A percentile compares a stretch with the other conserved stretches of the same genome.
Evolutionary conservation across 306 rosid species (phyloP).

Genomic region (Cucumis hystrix): DNA sequence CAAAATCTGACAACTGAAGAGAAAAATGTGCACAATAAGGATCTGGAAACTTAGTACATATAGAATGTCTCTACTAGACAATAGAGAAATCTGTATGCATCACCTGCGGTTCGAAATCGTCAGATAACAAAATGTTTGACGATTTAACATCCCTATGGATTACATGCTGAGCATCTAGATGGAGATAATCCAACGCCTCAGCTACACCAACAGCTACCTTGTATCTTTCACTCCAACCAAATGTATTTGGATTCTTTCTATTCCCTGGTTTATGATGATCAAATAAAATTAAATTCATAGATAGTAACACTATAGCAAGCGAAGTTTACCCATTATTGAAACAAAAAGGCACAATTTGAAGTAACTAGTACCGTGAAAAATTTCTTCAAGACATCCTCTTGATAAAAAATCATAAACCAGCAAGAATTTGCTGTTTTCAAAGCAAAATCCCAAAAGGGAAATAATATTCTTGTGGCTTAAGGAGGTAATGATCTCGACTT

Average conservation of each 20-base stretch:
- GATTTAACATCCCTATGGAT: constrained; percentile 91
- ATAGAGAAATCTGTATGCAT: not conserved
- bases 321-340: not conserved
- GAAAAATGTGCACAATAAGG: constrained; percentile 7
- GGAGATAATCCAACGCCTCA: constrained; percentile 84
- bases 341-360: not conserved
- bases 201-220: constrained; percentile 87
- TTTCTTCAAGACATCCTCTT: constrained; percentile 98
- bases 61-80: not conserved
- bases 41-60: not conserved
- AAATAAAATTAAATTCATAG: not conserved
- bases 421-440: constrained; percentile 70
- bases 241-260: constrained; percentile 41
- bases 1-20: constrained; percentile 89
- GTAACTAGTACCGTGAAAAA: constrained; percentile 51
- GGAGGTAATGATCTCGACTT: constrained; percentile 78
- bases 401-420: constrained; percentile 83
- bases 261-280: constrained; percentile 25
- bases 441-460: constrained; percentile 86
- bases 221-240: constrained; percentile 83
- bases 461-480: constrained; percentile 74
- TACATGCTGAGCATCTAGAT: constrained; percentile 47
- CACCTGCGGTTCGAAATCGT: constrained; percentile 93
- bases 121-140: constrained; percentile 67
- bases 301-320: not conserved